Conservation (phyloP, 805 yeast genomes). For the Middelhovenomyces tepae region DNA sequence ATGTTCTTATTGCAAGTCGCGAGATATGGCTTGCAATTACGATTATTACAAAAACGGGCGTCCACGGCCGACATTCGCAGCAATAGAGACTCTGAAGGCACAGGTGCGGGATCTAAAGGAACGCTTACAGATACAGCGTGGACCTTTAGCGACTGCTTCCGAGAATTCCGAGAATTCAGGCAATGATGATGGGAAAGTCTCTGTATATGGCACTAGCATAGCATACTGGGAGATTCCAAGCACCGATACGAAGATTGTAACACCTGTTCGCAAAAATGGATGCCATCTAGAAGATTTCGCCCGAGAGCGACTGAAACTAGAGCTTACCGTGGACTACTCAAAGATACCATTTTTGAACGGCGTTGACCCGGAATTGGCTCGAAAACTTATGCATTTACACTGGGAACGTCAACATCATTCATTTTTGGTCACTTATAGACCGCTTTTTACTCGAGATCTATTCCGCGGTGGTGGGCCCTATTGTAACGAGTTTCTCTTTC, state of each 20-base stretch:
- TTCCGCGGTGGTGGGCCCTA: conserved; percentile 7
- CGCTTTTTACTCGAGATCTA: conserved; percentile 6
- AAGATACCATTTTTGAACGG: conserved; percentile 6
- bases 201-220: conserved; percentile 7
- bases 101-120: conserved; percentile 4
- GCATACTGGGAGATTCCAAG: conserved; percentile 1
- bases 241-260: neutral
- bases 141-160: neutral
- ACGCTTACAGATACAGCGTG: conserved; percentile 1
- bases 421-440: conserved; percentile 7
- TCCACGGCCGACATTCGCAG: conserved; percentile 7
- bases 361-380: conserved; percentile 6
- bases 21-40: conserved; percentile 1
- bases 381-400: conserved; percentile 7
- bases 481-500: conserved; percentile 7
- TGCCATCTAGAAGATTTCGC: conserved; percentile 6
- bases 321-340: conserved; percentile 4
- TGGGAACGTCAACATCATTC: conserved; percentile 9
- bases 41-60: conserved; percentile 4
- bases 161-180: conserved; percentile 1
- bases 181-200: conserved; percentile 4
- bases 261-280: neutral
- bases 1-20: conserved; percentile 4
- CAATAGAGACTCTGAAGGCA: conserved; percentile 3
- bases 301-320: neutral